Evolutionary conservation across 352 stramenopile genomes (phyloP), one percentile per base, ranked within the genome.

Genomic region (Phytophthora citricola): DNA sequence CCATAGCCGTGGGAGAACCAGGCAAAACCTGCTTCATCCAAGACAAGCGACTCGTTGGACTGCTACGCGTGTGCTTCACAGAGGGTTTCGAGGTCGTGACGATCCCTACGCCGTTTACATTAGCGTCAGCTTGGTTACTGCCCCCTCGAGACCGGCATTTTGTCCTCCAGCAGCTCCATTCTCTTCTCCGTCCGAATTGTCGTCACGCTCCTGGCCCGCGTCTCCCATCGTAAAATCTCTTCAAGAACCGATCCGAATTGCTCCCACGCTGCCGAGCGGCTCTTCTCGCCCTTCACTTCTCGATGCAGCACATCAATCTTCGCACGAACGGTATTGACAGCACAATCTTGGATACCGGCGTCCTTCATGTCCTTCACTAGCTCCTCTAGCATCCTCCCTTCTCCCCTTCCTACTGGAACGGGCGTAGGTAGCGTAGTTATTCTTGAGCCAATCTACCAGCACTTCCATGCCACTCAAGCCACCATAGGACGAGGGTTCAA

Each of bases 221-320:
- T 74, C 66, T 14, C 66, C 66, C n/a, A 74, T 27, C 11, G 66
- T 74, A 29, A 70, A 47, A 74, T 74, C 39, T 74, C 66, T 48
- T 74, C 66, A 1, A 74, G 60, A 10, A 74, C 66, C 5, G 66
- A 61, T 4, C 66, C 66, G 24, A 74, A 74, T 27, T 74, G 66
- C 24, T 74, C 66, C 41, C 58, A 74, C 17, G 66, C 66, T 24
- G 60, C 58, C 0, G 66, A 74, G 15, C 66, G 59, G 1, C 34
- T 29, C 54, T 74, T 74, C 31, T 74, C 65, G 8, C 66, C 66
- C 39, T 36, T 43, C 27, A 74, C 66, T 20, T 74, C 66, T 15
- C 60, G 24, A 46, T 74, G 66, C 3, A 74, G 24, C 6, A 58
- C 54, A 29, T 74, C 66, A 29, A 74, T 74, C 53, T 74, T 74